Conservation (phyloP, 495 filamentous ascomycete species). For the Talaromyces liani region DNA sequence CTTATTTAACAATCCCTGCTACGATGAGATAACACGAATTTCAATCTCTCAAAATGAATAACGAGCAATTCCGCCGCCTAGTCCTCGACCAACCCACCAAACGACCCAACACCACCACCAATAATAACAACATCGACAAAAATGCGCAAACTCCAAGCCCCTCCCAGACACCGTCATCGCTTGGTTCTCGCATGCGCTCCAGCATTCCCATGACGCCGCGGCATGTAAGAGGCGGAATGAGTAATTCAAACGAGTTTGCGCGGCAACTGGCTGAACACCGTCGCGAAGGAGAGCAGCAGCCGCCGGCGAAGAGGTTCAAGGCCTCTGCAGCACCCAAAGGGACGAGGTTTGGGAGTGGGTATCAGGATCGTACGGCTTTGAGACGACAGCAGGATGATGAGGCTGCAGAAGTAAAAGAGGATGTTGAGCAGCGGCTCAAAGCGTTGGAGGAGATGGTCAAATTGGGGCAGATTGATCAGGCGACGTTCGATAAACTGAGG, state of each 20-base stretch:
- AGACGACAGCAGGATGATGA: slow-evolving; percentile 19
- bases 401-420: slow-evolving; percentile 19
- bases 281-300: slow-evolving; percentile 30
- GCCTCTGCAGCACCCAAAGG: slow-evolving; percentile 79
- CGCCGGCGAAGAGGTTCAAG: slow-evolving; percentile 59
- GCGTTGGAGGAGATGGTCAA: slow-evolving; percentile 79
- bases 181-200: slow-evolving; percentile 55
- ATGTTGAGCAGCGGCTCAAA: slow-evolving; percentile 57
- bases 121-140: slow-evolving; percentile 24
- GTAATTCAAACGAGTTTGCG: slow-evolving; percentile 66
- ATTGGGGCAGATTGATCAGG: slow-evolving; percentile 69
- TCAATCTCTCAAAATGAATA: slow-evolving; percentile 64
- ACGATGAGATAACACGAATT: not conserved
- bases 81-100: slow-evolving; percentile 44
- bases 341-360: slow-evolving; percentile 67
- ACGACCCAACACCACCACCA: slow-evolving; percentile 14
- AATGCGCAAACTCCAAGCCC: slow-evolving; percentile 30
- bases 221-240: slow-evolving; percentile 52
- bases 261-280: slow-evolving; percentile 79
- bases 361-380: slow-evolving; percentile 70
- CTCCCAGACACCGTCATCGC: slow-evolving; percentile 16
- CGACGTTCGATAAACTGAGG: slow-evolving; percentile 63
- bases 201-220: slow-evolving; percentile 87
- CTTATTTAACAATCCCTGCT: too few species aligned
- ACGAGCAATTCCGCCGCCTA: slow-evolving; percentile 91